Evolutionary conservation across 108 stramenopile genomes (phyloP).

Genomic region (Heterococcus sp.): DNA sequence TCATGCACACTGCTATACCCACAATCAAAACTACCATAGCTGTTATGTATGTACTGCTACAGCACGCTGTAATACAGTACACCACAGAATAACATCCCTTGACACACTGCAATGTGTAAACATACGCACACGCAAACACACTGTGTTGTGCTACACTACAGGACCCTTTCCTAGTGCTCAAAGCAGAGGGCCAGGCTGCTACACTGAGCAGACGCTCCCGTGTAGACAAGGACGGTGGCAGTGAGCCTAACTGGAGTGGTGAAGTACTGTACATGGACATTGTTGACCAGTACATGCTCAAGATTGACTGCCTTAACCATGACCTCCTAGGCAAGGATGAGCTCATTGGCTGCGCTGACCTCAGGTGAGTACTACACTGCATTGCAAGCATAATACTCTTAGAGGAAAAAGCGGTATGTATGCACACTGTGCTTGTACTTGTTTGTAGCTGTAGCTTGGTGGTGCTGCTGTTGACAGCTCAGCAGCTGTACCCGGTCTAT

Average conservation of each 20-base stretch:
- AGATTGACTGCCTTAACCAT: slow-evolving; percentile 65
- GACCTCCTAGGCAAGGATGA: slow-evolving; percentile 57
- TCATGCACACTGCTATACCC: too few species aligned
- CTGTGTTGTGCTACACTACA: not conserved
- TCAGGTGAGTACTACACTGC: slow-evolving; percentile 41
- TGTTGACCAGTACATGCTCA: slow-evolving; percentile 67
- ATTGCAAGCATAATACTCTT: too few species aligned
- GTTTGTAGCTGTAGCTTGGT: too few species aligned
- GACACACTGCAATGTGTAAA: too few species aligned
- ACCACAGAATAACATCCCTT: too few species aligned
- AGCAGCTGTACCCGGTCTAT: too few species aligned
- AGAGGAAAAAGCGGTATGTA: too few species aligned
- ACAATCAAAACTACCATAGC: too few species aligned
- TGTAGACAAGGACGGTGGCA: slow-evolving; percentile 56
- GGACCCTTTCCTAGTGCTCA: slow-evolving; percentile 61
- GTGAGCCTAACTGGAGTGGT: slow-evolving; percentile 11
- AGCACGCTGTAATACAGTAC: too few species aligned
- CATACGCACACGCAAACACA: not conserved
- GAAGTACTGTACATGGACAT: slow-evolving; percentile 53
- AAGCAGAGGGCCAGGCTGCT: slow-evolving; percentile 48
- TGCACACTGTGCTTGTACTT: too few species aligned
- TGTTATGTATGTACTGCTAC: too few species aligned
- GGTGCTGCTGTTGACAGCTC: too few species aligned
- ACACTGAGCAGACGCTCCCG: not conserved
- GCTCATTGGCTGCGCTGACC: slow-evolving; percentile 56